A percentile compares a stretch with the other conserved stretches of the same genome.
phyloP scores from a whole-genome alignment of 805 yeast species.

The Nadsonia fulvescens region DNA sequence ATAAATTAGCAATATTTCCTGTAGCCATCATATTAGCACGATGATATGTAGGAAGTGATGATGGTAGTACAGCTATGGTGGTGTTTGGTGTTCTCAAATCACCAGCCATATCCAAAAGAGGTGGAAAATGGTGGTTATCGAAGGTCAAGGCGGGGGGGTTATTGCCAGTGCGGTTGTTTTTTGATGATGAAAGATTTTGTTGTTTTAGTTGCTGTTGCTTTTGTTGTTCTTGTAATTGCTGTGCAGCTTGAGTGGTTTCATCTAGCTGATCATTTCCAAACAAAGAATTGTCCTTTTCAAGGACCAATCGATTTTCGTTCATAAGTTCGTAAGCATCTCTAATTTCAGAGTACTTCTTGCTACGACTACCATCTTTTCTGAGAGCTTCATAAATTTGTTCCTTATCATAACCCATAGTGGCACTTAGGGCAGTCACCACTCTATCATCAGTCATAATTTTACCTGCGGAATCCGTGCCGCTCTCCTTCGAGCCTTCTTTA shows the following conservation, averaged over 20 bases:
- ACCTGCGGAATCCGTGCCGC: slow-evolving; percentile 9
- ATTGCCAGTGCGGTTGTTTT: slow-evolving; percentile 7
- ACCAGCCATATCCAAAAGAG: slow-evolving; percentile 14
- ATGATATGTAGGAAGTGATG: slow-evolving; percentile 86
- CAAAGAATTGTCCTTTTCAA: slow-evolving; percentile 5
- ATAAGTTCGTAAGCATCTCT: slow-evolving; percentile 70
- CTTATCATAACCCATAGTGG: slow-evolving; percentile 77
- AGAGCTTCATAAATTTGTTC: slow-evolving; percentile 68
- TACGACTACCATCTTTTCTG: slow-evolving; percentile 27
- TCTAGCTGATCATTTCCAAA: slow-evolving; percentile 6
- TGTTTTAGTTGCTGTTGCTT: slow-evolving; percentile 1
- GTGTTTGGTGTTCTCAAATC: slow-evolving; percentile 36
- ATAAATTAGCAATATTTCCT: slow-evolving; percentile 28
- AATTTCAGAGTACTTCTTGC: slow-evolving; percentile 36
- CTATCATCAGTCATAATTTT: slow-evolving; percentile 44
- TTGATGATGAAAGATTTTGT: slow-evolving; percentile 1
- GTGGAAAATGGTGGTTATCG: slow-evolving; percentile 20
- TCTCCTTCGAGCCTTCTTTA: slow-evolving; percentile 10
- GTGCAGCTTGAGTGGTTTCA: slow-evolving; percentile 4
- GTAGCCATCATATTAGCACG: slow-evolving; percentile 71
- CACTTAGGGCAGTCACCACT: slow-evolving; percentile 53
- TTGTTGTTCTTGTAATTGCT: slow-evolving; percentile 1
- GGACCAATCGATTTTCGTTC: slow-evolving; percentile 46
- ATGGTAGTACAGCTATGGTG: slow-evolving; percentile 82
- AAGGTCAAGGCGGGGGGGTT: slow-evolving; percentile 23